These are phyloP conservation scores for Pleurotus sapidus DNA, from an alignment of 768 basidiomycete species.

Conservation along the genomic window DNA sequence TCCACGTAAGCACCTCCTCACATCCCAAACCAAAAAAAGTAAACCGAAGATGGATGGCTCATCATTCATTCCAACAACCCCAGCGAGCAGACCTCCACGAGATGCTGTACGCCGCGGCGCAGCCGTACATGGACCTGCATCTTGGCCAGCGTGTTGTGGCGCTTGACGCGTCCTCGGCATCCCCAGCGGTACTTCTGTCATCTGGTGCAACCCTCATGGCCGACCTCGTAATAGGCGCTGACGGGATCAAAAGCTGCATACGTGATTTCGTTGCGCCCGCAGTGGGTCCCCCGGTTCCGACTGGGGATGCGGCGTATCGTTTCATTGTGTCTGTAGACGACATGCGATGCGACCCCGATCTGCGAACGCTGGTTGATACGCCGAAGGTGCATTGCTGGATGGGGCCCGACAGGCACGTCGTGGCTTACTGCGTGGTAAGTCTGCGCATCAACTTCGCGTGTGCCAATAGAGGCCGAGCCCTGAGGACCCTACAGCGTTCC, in stretches of 20 bases:
- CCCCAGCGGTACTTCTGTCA: constrained; percentile 31
- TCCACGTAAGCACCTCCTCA: constrained; percentile 25
- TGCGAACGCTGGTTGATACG: constrained; percentile 44
- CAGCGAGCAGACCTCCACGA: constrained; percentile 49
- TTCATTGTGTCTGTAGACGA: constrained; percentile 42
- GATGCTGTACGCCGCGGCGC: constrained; percentile 29
- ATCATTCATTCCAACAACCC: constrained; percentile 14
- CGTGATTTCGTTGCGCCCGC: constrained; percentile 45
- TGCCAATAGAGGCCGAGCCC: background rate
- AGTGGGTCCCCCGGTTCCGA: constrained; percentile 40
- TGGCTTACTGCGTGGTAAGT: constrained; percentile 32
- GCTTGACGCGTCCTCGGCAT: constrained; percentile 13
- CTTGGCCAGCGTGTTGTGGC: constrained; percentile 29
- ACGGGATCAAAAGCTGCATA: constrained; percentile 37
- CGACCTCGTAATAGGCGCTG: constrained; percentile 38
- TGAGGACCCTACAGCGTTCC: constrained; percentile 19
- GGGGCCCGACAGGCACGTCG: constrained; percentile 39
- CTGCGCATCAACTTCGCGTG: background rate
- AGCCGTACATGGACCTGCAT: constrained; percentile 30
- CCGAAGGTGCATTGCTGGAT: constrained; percentile 58
- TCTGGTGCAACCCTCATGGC: constrained; percentile 35
- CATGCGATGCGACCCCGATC: constrained; percentile 47
- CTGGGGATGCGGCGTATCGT: constrained; percentile 63
- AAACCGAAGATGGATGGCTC: too few relatives aligned
- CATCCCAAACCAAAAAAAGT: constrained; percentile 15